phyloP scores from a whole-genome alignment of 805 yeast species.

The Pichia deserticola region DNA sequence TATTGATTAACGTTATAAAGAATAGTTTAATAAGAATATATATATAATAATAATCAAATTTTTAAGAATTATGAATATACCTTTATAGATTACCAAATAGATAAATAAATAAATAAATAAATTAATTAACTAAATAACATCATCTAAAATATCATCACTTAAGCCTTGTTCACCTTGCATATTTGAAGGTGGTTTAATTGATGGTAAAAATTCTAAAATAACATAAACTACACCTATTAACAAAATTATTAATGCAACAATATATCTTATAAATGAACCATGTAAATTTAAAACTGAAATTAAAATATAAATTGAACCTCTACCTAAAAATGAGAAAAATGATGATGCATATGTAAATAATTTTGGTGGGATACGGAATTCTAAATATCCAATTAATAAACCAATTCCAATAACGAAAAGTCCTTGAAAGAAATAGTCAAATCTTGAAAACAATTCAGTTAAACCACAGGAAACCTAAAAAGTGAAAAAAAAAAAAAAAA shows the following conservation, averaged over 20 bases:
- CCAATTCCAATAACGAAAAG: slow-evolving; percentile 53
- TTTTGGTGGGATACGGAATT: slow-evolving; percentile 45
- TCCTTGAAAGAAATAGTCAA: slow-evolving; percentile 46
- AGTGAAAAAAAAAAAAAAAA: neutral
- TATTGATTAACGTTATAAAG: neutral
- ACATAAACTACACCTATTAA: slow-evolving; percentile 52
- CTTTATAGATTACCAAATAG: neutral
- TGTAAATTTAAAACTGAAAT: slow-evolving; percentile 42
- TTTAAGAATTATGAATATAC: neutral
- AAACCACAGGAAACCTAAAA: slow-evolving; percentile 40
- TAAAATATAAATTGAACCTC: slow-evolving; percentile 55
- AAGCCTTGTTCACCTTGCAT: slow-evolving; percentile 51
- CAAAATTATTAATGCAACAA: slow-evolving; percentile 54
- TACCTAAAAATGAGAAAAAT: slow-evolving; percentile 63
- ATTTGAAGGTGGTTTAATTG: slow-evolving; percentile 73
- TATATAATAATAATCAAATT: neutral
- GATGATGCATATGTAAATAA: slow-evolving; percentile 62
- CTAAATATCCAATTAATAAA: slow-evolving; percentile 40
- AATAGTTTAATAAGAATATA: neutral
- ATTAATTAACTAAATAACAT: slow-evolving; percentile 19
- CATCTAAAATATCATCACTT: slow-evolving; percentile 28
- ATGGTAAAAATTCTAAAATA: slow-evolving; percentile 63
- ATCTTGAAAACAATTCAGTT: slow-evolving; percentile 38
- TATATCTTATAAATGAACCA: slow-evolving; percentile 45
- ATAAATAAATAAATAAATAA: neutral